Evolutionary conservation across 768 basidiomycete species (phyloP).

Genomic region (Naematelia aurantialba): DNA sequence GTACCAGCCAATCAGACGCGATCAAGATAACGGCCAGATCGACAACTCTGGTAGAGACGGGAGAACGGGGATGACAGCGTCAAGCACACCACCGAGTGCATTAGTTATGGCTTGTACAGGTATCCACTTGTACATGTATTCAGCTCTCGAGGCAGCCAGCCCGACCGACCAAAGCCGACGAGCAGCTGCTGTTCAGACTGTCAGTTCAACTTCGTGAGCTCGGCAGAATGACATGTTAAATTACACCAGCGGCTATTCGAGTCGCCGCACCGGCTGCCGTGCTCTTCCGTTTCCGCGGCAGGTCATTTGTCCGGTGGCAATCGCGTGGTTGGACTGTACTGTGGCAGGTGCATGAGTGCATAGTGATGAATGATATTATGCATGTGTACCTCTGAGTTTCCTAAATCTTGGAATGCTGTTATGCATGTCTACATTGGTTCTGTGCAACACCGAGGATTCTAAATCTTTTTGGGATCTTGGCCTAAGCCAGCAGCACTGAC

Average conservation of each 20-base stretch:
- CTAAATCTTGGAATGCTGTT: no score
- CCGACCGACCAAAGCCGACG: neutral
- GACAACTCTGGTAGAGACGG: neutral
- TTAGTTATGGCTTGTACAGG: no score
- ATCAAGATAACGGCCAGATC: neutral
- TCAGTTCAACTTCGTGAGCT: no score
- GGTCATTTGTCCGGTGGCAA: no score
- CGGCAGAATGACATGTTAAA: conserved; percentile 12
- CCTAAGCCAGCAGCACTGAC: conserved; percentile 45
- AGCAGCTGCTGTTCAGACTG: neutral
- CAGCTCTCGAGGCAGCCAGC: neutral
- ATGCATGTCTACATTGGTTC: no score
- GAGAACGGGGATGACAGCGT: no score
- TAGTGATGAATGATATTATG: neutral
- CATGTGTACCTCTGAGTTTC: no score
- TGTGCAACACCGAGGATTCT: no score
- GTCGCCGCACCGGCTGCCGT: neutral
- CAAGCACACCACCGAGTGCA: no score
- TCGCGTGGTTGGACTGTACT: no score
- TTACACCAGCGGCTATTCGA: conserved; percentile 4
- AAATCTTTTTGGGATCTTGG: conserved; percentile 37
- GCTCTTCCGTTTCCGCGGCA: neutral
- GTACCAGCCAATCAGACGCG: neutral
- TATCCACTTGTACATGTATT: neutral
- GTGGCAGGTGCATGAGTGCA: no score